A percentile compares a stretch with the other conserved stretches of the same genome.
phyloP scores from a whole-genome alignment of 2,329 filamentous ascomycete species.

The Fusarium chaquense region DNA sequence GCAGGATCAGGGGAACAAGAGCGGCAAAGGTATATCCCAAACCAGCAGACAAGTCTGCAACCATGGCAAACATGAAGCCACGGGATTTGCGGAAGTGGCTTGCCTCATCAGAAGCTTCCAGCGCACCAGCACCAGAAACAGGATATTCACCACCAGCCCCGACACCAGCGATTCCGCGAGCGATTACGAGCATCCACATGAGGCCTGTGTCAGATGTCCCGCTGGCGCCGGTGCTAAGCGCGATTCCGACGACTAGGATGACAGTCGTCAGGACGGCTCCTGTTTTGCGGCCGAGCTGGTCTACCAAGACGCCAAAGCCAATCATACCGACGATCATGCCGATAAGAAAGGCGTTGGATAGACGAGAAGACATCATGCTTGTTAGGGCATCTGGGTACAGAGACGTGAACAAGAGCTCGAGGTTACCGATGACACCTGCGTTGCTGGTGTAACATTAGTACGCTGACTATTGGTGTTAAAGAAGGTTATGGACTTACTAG shows the following conservation, averaged over 20 bases:
- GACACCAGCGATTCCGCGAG: constrained; percentile 12
- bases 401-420: not conserved
- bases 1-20: not conserved
- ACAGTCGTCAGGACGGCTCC: constrained; percentile 6
- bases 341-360: constrained; percentile 7
- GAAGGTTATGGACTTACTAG: not conserved
- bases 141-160: constrained; percentile 16
- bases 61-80: constrained; percentile 23
- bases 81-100: constrained; percentile 14
- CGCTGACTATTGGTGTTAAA: too few species aligned
- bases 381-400: constrained; percentile 14
- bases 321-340: constrained; percentile 13
- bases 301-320: constrained; percentile 5
- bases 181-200: constrained; percentile 17
- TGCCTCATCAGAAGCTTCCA: constrained; percentile 9
- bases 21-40: constrained; percentile 15
- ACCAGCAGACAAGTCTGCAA: constrained; percentile 1
- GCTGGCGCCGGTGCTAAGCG: not conserved
- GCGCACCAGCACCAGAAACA: not conserved
- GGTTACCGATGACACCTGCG: constrained; percentile 6
- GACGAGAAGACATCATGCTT: not conserved
- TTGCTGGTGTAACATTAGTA: not conserved
- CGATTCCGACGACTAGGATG: not conserved
- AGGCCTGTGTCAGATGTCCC: not conserved
- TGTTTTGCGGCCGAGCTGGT: constrained; percentile 16